Base-by-base conservation (phyloP, 116 monocot species). In the Phalaenopsis hybrid region DNA sequence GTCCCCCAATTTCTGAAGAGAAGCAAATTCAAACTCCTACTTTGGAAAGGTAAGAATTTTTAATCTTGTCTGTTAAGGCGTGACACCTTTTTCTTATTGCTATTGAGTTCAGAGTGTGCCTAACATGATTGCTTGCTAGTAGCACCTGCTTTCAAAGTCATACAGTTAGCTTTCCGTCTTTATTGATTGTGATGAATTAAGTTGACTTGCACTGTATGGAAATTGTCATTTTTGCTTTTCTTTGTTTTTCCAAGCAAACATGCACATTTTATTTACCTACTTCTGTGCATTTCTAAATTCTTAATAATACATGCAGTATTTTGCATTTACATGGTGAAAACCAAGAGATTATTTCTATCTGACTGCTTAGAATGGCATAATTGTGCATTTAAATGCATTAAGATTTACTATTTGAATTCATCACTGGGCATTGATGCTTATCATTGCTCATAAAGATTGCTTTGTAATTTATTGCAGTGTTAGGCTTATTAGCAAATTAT, bases 1-100 rank as follows among this genome's bases (percentile, higher is more conserved):
- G 90, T 77, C 98, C 95, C 80, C 88, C 91, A 28, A 93, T 98
- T 52, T 92, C 92, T 21, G 86, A 91, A 73, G 95, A 92, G 78
- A 93, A 92, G 92, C 68, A 65, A 76, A 51, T 59, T 49, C 67
- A 93, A 34, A 83, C 91, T 82, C 91, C 90, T 34, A 83, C 75
- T 57, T 79, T 95, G 81, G 95, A 98, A 88, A 93, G 94, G 98
- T 98, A 45, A 78, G 48, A 51, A 74, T 18, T 79, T 16, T 52
- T 44, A 68, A 52, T 83, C 28, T 33, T 17, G 41, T 73, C 73
- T 15, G 12, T 16, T 34, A 8, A 72, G 34, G 28, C 28, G 28
- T 28, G 28, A 28, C 28, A 28, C 28, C 28, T 28, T 28, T 28
- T 28, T 28, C 28, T 28, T 28, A 28, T 28, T 28, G 28, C 73